Percentiles rank a stretch among this genome's conserved stretches.
phyloP scores from a whole-genome alignment of 1,139 yeast species.

The Trichomonascaceae sp. region DNA sequence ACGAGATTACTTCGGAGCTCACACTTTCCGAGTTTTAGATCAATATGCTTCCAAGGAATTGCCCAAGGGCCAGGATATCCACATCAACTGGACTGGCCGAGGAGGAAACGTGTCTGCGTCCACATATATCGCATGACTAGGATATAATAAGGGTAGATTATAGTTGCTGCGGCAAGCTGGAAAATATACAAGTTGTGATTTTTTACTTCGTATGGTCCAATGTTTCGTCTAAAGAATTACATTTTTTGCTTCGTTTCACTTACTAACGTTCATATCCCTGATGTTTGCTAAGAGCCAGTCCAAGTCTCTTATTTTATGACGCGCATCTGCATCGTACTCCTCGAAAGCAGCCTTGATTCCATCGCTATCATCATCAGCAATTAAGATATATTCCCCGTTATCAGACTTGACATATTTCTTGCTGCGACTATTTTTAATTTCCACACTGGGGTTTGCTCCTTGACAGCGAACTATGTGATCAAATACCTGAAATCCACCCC shows the following conservation, averaged over 20 bases:
- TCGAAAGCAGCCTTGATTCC: slow-evolving; percentile 10
- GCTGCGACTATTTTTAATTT: slow-evolving; percentile 9
- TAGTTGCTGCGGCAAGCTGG: background rate
- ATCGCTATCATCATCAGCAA: slow-evolving; percentile 12
- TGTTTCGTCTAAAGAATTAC: too few species aligned
- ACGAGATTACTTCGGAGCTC: slow-evolving; percentile 99
- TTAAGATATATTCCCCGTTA: slow-evolving; percentile 10
- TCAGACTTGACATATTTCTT: slow-evolving; percentile 10
- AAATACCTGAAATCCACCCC: slow-evolving; percentile 63
- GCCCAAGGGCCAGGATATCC: slow-evolving; percentile 80
- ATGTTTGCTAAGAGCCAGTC: slow-evolving; percentile 20
- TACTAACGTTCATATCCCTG: slow-evolving; percentile 17
- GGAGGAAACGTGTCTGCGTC: slow-evolving; percentile 98
- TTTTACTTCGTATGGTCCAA: too few species aligned
- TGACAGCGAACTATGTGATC: slow-evolving; percentile 60
- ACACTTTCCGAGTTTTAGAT: slow-evolving; percentile 93
- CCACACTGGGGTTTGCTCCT: slow-evolving; percentile 40
- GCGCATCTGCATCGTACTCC: slow-evolving; percentile 2
- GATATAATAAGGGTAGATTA: background rate
- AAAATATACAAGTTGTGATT: background rate
- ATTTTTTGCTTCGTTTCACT: background rate
- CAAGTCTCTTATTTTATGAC: background rate
- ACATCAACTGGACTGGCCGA: slow-evolving; percentile 98
- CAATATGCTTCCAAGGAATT: slow-evolving; percentile 69
- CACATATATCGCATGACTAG: slow-evolving; percentile 75